Conservation (phyloP, 2,329 filamentous ascomycete genomes). For the Hysterium pulicare region DNA sequence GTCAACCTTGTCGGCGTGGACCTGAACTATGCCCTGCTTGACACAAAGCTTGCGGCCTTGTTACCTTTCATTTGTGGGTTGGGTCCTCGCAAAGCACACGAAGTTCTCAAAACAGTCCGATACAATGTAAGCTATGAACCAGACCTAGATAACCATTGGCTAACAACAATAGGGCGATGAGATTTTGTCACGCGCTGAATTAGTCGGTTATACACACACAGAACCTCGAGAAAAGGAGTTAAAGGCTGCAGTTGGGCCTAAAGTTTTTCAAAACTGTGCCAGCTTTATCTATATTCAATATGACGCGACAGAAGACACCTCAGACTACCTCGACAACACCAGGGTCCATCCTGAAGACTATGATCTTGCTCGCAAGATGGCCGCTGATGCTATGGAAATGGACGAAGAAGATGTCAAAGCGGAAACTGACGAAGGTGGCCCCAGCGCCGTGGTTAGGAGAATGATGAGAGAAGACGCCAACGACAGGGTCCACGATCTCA, state of each 20-base stretch:
- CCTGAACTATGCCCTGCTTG: conserved; percentile 83
- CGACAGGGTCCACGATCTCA: conserved; percentile 92
- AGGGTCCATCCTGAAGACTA: conserved; percentile 98
- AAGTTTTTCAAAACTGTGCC: conserved; percentile 94
- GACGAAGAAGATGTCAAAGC: conserved; percentile 98
- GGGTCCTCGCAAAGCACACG: conserved; percentile 84
- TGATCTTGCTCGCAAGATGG: conserved; percentile 96
- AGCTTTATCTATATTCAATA: conserved; percentile 92
- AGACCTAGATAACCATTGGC: not conserved
- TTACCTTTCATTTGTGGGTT: conserved; percentile 89
- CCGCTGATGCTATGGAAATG: conserved; percentile 90
- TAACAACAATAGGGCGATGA: conserved; percentile 59
- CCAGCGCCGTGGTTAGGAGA: conserved; percentile 86
- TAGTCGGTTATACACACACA: conserved; percentile 82
- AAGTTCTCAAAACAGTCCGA: conserved; percentile 84
- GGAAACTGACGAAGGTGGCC: conserved; percentile 84
- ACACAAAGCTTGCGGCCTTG: conserved; percentile 79
- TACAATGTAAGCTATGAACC: conserved; percentile 55
- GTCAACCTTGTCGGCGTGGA: conserved; percentile 96
- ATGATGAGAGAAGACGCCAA: conserved; percentile 93
- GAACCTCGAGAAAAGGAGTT: conserved; percentile 50
- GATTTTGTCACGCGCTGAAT: conserved; percentile 78
- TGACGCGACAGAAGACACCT: conserved; percentile 73
- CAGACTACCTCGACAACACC: conserved; percentile 93
- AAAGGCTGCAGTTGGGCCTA: conserved; percentile 64